Conservation (phyloP, 768 basidiomycete species). For the Pleurotus tuber-regium region DNA sequence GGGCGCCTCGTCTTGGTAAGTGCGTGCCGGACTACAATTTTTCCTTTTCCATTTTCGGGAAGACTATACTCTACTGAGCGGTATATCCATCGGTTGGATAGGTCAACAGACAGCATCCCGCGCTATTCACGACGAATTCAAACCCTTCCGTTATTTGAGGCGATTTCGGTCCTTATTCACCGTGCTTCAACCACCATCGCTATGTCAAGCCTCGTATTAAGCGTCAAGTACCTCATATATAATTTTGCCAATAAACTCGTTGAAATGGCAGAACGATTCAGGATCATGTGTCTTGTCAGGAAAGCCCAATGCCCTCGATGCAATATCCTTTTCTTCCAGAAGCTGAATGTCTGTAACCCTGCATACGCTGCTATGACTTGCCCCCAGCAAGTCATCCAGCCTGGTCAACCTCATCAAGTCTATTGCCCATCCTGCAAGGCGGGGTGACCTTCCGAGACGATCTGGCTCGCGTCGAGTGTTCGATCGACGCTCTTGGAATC, state of each 20-base stretch:
- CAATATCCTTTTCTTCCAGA: constrained; percentile 1
- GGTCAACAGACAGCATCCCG: too few species aligned
- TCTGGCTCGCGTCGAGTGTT: too few species aligned
- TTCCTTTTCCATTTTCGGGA: too few species aligned
- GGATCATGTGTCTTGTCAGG: constrained; percentile 7
- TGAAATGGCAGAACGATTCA: not conserved
- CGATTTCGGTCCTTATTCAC: not conserved
- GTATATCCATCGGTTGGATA: too few species aligned
- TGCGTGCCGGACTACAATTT: too few species aligned
- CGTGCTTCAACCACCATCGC: not conserved
- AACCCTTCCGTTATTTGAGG: constrained; percentile 3
- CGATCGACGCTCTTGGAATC: too few species aligned
- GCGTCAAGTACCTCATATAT: not conserved
- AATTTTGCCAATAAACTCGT: not conserved
- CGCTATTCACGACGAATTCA: too few species aligned
- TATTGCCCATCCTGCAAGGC: constrained; percentile 1
- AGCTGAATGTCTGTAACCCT: not conserved
- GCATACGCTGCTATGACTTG: not conserved
- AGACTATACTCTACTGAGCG: too few species aligned
- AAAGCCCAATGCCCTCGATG: constrained; percentile 3
- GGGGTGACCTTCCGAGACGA: not conserved
- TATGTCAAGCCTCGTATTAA: constrained; percentile 1
- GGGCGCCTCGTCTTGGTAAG: too few species aligned
- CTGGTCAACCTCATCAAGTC: not conserved
- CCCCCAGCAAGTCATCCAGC: not conserved